Evolutionary conservation across 805 yeast genomes (phyloP).

Genomic region (Lipomyces anomalus): DNA sequence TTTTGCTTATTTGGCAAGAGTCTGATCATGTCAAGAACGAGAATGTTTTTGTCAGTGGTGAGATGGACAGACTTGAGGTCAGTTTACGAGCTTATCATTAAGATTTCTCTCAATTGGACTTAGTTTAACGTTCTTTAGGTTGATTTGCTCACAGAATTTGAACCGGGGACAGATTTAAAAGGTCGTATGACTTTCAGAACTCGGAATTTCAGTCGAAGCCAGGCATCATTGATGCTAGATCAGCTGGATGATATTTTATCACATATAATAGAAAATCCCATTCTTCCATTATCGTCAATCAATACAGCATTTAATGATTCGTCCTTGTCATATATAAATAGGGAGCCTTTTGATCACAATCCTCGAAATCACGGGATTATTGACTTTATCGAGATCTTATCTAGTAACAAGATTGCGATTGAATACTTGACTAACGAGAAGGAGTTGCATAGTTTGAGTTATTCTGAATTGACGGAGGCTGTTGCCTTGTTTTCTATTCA

Average conservation of each 20-base stretch:
- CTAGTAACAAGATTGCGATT: slow-evolving; percentile 5
- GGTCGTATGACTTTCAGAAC: slow-evolving; percentile 11
- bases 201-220: neutral
- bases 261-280: neutral
- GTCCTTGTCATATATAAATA: slow-evolving; percentile 6
- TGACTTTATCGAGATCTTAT: slow-evolving; percentile 5
- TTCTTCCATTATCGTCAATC: neutral
- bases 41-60: neutral
- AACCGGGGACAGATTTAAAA: slow-evolving; percentile 1
- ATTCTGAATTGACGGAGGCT: neutral
- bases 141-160: slow-evolving; percentile 13
- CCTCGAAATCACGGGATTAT: neutral
- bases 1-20: slow-evolving; percentile 18
- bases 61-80: slow-evolving; percentile 12
- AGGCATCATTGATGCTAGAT: neutral
- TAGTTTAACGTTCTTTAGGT: slow-evolving; percentile 3
- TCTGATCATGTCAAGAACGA: neutral
- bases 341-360: slow-evolving; percentile 7
- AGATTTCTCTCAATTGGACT: neutral
- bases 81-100: neutral
- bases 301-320: neutral
- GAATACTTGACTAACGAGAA: slow-evolving; percentile 5
- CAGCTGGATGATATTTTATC: slow-evolving; percentile 2
- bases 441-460: neutral
- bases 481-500: neutral